These are phyloP conservation scores for Alternaria incomplexa DNA, from an alignment of 2,329 filamentous ascomycete genomes.

Conservation along the genomic window DNA sequence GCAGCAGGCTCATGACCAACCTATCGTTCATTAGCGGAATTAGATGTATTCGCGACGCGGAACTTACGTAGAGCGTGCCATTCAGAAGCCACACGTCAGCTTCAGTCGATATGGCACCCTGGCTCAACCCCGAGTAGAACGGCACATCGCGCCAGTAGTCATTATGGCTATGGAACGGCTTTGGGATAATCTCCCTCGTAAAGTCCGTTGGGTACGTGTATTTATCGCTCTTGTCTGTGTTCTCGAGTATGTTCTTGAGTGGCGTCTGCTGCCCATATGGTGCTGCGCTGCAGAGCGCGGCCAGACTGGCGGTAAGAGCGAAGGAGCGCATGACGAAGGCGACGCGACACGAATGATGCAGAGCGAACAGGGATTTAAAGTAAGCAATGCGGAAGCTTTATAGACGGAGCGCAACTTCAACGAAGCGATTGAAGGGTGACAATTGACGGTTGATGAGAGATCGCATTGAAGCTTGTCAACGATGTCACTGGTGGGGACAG, in stretches of 20 bases:
- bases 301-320: slow-evolving; percentile 20
- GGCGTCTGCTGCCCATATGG: slow-evolving; percentile 50
- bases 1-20: slow-evolving; percentile 63
- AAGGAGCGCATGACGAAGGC: slow-evolving; percentile 28
- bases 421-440: slow-evolving; percentile 1
- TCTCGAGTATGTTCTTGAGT: slow-evolving; percentile 62
- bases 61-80: slow-evolving; percentile 59
- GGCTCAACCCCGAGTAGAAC: slow-evolving; percentile 60
- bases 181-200: slow-evolving; percentile 65
- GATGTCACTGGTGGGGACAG: slow-evolving; percentile 30
- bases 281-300: slow-evolving; percentile 27
- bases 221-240: slow-evolving; percentile 58
- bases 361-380: not conserved
- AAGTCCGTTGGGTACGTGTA: slow-evolving; percentile 68
- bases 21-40: slow-evolving; percentile 34
- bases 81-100: slow-evolving; percentile 67
- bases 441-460: slow-evolving; percentile 12
- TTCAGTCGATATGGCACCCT: slow-evolving; percentile 64
- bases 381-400: not conserved
- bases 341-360: not conserved
- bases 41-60: not conserved
- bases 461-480: slow-evolving; percentile 16
- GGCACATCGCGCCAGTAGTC: slow-evolving; percentile 62
- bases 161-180: slow-evolving; percentile 64
- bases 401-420: not conserved